Conservation (phyloP, 2,329 filamentous ascomycete species). For the Lasiodiplodia theobromae region DNA sequence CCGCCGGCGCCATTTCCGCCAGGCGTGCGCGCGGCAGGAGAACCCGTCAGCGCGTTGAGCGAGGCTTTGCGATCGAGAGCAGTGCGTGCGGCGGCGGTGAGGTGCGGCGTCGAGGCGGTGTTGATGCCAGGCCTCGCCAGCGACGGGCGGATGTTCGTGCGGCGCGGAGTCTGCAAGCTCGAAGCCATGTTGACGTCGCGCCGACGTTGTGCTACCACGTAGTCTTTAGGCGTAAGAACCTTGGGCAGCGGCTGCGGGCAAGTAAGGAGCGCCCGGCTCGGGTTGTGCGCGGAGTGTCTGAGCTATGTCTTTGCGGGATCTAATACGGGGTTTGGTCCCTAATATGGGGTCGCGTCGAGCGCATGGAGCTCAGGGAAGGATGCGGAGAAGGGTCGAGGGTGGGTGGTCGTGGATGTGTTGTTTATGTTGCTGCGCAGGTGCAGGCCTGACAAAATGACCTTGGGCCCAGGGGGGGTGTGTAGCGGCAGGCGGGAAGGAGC, state of each 20-base stretch:
- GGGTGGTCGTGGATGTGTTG: not conserved
- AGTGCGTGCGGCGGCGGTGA: conserved; percentile 49
- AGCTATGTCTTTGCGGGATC: conserved; percentile 7
- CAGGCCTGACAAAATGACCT: conserved; percentile 16
- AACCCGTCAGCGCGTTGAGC: conserved; percentile 70
- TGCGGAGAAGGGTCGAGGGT: conserved; percentile 9
- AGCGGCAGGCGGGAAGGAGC: conserved; percentile 13
- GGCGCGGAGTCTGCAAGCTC: conserved; percentile 46
- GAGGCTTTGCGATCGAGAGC: conserved; percentile 73
- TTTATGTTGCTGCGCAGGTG: conserved; percentile 23
- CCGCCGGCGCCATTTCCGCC: conserved; percentile 40
- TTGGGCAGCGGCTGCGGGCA: conserved; percentile 3
- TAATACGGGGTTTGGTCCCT: conserved; percentile 21
- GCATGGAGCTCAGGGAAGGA: conserved; percentile 20
- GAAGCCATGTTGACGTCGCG: conserved; percentile 5
- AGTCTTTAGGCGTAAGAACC: conserved; percentile 5
- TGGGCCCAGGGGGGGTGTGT: conserved; percentile 1
- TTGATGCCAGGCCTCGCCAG: conserved; percentile 43
- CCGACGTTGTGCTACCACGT: conserved; percentile 20
- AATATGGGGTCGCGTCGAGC: conserved; percentile 12
- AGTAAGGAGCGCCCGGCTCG: conserved; percentile 25
- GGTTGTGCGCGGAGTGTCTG: conserved; percentile 13
- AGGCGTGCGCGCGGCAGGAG: conserved; percentile 37
- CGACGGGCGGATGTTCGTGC: conserved; percentile 47
- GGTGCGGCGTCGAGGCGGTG: conserved; percentile 52